Conservation (phyloP, 129 eudicot genomes). For the Deinandra increscens region DNA sequence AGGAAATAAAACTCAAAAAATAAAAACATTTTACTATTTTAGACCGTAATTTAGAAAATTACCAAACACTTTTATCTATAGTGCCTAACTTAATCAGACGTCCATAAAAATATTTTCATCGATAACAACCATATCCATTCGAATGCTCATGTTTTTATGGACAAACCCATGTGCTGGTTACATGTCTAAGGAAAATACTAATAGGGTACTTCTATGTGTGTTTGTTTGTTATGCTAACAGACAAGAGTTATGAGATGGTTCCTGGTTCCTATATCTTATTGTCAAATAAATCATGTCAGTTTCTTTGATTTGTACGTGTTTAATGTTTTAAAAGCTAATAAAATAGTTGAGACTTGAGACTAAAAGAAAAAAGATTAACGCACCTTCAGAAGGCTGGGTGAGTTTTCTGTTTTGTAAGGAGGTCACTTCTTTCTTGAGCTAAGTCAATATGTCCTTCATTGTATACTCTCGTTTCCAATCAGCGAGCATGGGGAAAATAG, state of each 20-base stretch:
- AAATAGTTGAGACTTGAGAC: background rate
- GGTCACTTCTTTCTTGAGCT: constrained; percentile 73
- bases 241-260: constrained; percentile 2
- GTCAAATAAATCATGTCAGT: constrained; percentile 1
- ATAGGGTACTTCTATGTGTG: background rate
- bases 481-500: constrained; percentile 74
- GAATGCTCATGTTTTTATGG: background rate
- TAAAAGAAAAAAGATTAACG: background rate
- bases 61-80: background rate
- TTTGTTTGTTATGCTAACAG: constrained; percentile 13
- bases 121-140: constrained; percentile 4
- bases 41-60: background rate
- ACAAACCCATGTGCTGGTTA: constrained; percentile 23
- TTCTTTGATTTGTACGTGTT: background rate
- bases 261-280: constrained; percentile 7
- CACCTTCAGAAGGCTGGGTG: constrained; percentile 81
- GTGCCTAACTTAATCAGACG: background rate
- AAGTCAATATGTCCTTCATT: constrained; percentile 70
- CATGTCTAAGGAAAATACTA: constrained; percentile 10
- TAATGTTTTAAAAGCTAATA: constrained; percentile 6
- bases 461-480: constrained; percentile 79
- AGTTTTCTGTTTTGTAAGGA: constrained; percentile 75
- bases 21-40: background rate
- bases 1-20: background rate
- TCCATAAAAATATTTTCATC: background rate